phyloP scores from a whole-genome alignment of 768 basidiomycete species.

The Trametes elegans region DNA sequence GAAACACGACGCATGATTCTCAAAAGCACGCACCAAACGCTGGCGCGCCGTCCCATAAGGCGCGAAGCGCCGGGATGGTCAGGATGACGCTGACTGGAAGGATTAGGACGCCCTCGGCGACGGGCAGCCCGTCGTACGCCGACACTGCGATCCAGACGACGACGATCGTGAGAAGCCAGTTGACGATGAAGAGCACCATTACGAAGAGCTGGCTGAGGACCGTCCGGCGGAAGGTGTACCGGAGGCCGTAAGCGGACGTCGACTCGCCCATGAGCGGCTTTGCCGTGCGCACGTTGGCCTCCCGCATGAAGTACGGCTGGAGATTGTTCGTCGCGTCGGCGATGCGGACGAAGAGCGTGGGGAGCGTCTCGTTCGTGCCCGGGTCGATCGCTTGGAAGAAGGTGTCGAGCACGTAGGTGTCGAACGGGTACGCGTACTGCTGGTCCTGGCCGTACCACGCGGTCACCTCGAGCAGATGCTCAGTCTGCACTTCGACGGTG shows the following conservation, averaged over 20 bases:
- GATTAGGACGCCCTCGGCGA: constrained; percentile 18
- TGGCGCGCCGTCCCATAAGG: constrained; percentile 20
- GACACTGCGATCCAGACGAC: constrained; percentile 20
- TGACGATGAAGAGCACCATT: constrained; percentile 19
- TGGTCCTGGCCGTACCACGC: constrained; percentile 21
- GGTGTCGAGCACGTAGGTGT: constrained; percentile 18
- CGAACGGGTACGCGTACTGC: constrained; percentile 22
- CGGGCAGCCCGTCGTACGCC: constrained; percentile 13
- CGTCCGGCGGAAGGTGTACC: constrained; percentile 5
- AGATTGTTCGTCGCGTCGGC: constrained; percentile 20
- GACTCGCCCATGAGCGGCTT: not conserved
- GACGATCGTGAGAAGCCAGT: constrained; percentile 23
- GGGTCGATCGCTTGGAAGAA: constrained; percentile 10
- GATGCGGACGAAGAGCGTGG: constrained; percentile 14
- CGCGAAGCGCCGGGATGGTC: constrained; percentile 22
- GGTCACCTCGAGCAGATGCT: constrained; percentile 17
- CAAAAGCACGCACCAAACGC: constrained; percentile 17
- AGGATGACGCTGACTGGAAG: constrained; percentile 23
- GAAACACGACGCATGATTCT: not conserved
- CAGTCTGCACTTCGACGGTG: constrained; percentile 15
- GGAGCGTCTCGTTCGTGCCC: constrained; percentile 9
- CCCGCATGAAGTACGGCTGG: not conserved
- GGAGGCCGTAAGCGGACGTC: not conserved
- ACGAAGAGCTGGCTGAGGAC: constrained; percentile 20
- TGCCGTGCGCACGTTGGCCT: not conserved